A percentile compares a stretch with the other conserved stretches of the same genome.
Evolutionary conservation across 805 yeast species (phyloP).

Genomic region (Metschnikowia corniflorae): DNA sequence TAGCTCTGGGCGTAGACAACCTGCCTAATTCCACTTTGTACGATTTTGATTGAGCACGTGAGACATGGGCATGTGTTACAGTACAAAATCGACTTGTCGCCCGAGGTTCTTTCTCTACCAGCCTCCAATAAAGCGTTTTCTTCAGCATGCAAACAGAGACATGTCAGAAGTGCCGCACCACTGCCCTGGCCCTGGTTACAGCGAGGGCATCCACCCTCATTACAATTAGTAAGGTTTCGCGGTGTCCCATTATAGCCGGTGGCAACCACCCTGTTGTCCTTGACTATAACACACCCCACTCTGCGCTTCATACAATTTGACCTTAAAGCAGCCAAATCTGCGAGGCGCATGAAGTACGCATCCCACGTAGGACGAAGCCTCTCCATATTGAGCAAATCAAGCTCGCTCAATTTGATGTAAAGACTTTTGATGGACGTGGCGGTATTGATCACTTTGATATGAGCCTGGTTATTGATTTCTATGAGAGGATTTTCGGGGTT

Average conservation of each 20-base stretch:
- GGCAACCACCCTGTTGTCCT: constrained; percentile 81
- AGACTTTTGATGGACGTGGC: constrained; percentile 33
- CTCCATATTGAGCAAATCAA: constrained; percentile 31
- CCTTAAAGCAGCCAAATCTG: constrained; percentile 87
- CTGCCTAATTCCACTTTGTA: constrained; percentile 85
- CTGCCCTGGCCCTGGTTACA: constrained; percentile 69
- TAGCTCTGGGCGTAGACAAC: constrained; percentile 92
- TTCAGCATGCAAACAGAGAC: constrained; percentile 94
- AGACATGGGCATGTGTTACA: constrained; percentile 98
- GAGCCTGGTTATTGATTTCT: constrained; percentile 57
- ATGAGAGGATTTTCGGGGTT: constrained; percentile 49
- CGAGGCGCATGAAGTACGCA: constrained; percentile 88
- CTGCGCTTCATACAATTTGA: constrained; percentile 96
- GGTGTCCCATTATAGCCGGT: constrained; percentile 99
- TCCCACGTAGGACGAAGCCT: constrained; percentile 94
- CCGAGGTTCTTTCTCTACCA: constrained; percentile 78
- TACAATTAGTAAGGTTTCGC: constrained; percentile 79
- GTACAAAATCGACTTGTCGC: constrained; percentile 60
- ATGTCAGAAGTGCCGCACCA: constrained; percentile 72
- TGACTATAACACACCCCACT: constrained; percentile 93
- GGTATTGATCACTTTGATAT: constrained; percentile 39
- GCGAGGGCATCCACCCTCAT: constrained; percentile 91
- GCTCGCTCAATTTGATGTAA: constrained; percentile 38
- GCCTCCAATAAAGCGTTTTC: constrained; percentile 94
- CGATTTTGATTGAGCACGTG: constrained; percentile 93